Percentiles rank a stretch among this genome's conserved stretches.
These are phyloP conservation scores for Tetrapisispora iriomotensis DNA, from an alignment of 805 yeast species.

Conservation along the genomic window DNA sequence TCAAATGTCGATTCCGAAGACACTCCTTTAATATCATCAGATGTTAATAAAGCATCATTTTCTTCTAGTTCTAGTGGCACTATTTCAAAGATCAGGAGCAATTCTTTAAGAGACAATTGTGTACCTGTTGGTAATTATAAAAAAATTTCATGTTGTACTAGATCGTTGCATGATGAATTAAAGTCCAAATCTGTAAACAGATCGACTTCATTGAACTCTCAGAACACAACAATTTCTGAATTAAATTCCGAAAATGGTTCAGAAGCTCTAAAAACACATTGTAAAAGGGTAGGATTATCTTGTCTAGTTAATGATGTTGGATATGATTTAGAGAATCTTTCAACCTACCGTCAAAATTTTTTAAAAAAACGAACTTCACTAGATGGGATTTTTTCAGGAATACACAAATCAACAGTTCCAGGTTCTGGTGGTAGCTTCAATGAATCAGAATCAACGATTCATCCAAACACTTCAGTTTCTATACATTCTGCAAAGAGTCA, in stretches of 20 bases:
- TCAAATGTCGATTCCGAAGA: background rate
- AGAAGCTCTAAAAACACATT: background rate
- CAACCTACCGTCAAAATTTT: constrained; percentile 26
- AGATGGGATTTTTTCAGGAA: background rate
- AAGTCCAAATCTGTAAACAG: background rate
- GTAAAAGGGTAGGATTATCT: constrained; percentile 5
- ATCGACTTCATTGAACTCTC: background rate
- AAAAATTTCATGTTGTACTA: no score
- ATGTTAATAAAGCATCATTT: no score
- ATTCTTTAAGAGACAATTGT: no score
- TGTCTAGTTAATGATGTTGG: constrained; percentile 30
- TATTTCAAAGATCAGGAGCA: no score
- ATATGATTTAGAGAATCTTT: constrained; percentile 28
- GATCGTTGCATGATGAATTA: constrained; percentile 5
- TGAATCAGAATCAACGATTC: background rate
- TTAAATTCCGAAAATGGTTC: background rate
- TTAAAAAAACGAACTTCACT: constrained; percentile 5
- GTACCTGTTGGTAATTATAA: no score
- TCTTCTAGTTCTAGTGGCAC: no score
- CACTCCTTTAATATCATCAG: background rate
- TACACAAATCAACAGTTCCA: background rate
- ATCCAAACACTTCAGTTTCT: background rate
- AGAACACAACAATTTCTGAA: background rate
- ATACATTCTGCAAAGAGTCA: constrained; percentile 20
- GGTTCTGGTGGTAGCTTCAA: constrained; percentile 2